phyloP scores from a whole-genome alignment of 495 filamentous ascomycete genomes.

The Venustampulla echinocandica region DNA sequence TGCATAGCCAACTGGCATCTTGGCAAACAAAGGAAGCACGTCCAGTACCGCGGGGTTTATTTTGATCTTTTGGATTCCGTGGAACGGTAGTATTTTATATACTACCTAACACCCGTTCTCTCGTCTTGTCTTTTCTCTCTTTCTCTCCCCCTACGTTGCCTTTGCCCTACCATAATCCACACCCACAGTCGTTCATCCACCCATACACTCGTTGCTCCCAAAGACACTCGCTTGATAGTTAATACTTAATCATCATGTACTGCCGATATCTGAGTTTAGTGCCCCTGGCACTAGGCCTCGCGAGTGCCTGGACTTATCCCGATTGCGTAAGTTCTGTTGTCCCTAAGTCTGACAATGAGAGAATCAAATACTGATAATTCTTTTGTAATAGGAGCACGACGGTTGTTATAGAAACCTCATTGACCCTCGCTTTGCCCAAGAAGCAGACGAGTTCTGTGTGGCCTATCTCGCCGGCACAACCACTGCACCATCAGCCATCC shows the following conservation, averaged over 20 bases:
- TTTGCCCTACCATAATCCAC: no score
- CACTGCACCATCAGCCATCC: slow-evolving; percentile 17
- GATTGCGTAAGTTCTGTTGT: slow-evolving; percentile 24
- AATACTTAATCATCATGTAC: slow-evolving; percentile 3
- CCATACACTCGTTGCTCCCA: not conserved
- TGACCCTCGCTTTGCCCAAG: slow-evolving; percentile 17
- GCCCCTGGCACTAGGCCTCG: slow-evolving; percentile 20
- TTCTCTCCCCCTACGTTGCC: no score
- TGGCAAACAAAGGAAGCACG: no score
- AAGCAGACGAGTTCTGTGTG: slow-evolving; percentile 22
- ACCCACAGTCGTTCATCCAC: not conserved
- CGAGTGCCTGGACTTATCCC: slow-evolving; percentile 24
- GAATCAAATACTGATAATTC: not conserved
- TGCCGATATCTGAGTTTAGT: not conserved
- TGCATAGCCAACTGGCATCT: no score
- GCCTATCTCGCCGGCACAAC: slow-evolving; percentile 22
- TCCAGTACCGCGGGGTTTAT: no score
- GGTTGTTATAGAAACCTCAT: slow-evolving; percentile 29
- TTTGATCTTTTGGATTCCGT: no score
- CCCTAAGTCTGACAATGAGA: no score
- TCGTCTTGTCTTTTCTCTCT: no score
- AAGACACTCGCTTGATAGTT: not conserved
- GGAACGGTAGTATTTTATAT: no score
- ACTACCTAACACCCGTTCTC: no score
- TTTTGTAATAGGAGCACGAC: slow-evolving; percentile 17